Base-by-base conservation (phyloP, 2,329 filamentous ascomycete species). In the Pseudopithomyces chartarum region DNA sequence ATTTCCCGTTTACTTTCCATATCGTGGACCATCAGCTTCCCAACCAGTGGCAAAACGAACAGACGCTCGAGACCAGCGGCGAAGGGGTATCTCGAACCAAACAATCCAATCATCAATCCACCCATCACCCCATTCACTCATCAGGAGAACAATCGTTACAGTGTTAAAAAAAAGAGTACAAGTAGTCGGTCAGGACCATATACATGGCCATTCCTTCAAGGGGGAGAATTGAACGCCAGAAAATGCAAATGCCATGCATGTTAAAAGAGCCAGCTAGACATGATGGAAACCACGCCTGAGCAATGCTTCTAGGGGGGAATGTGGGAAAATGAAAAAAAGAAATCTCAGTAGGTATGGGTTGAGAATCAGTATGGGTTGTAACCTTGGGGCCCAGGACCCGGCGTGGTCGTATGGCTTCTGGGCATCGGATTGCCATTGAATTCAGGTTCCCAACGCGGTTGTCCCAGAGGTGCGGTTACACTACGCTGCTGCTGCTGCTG, bases 401-500 rank as follows among this genome's bases (percentile, higher is more conserved):
- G 58, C 10, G 61, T 50, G 12, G 65, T 60, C 23, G 64, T 67
- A 51, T 63, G 64, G 52, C 62, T 69, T 39, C 66, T 60, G 11
- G 57, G 59, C 26, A 54, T 47, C 11, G 62, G 65, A 8, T 50
- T 34, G n/a, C 6, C n/a, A 13, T 40, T 33, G 7, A 23, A 19
- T 11, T 49, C 61, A 22, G 62, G 64, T 33, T 63, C 65, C 65
- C 65, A 73, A 7, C 55, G 63, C 23, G 66, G 70, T 49, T 67
- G 70, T 29, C 66, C 66, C 4, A 74, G 58, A 1, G 73, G 73
- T 15, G 72, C 73, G 7, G 73, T 76, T 7, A 65, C 71, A 52
- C 73, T 76, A 2, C 73, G 66, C 42, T 73, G 71, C 44, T n/a
- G n/a, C n/a, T 73, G 71, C 42, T 73, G 71, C 5, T 64, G 66